Evolutionary conservation across 441 rosid genomes (phyloP), one percentile per base, ranked within the genome.

Genomic region (Jatropha multifida): DNA sequence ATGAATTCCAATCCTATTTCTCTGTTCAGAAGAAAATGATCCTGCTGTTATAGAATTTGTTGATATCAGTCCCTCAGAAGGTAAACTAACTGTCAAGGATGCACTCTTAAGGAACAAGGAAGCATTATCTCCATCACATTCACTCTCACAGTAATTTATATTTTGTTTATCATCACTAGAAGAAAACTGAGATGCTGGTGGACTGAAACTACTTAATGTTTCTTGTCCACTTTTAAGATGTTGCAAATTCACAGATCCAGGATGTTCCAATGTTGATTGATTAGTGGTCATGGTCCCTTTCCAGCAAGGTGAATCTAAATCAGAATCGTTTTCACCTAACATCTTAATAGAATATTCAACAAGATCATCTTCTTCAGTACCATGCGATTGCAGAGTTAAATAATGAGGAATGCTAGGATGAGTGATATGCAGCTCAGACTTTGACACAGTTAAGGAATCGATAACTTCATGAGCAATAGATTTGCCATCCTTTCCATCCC

Each of bases 281-380:
- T 55, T 63, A 61, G 68, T n/a, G 65, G 68, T 78, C 27, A 18
- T 69, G 52, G 72, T 81, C 77, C 90, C 88, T 82, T 65, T 84
- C 88, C 90, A 88, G 78, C 87, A 86, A 60, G 91, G 88, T 79
- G 90, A 86, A 78, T 88, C 91, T 71, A 86, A 72, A 76, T 86
- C 90, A 73, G 76, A 65, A 38, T 85, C 87, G 62, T 80, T 77
- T 68, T 51, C 55, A 2, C 80, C 81, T 20, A 66, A 46, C 7
- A 37, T 51, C 51, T 58, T 38, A 52, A 70, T 76, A 49, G 82
- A 68, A 49, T 59, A 72, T 40, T 69, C 77, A 77, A 78, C 58
- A 54, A n/a, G 40, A 27, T 56, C 26, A 75, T 63, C n/a, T 63
- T 71, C 74, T 71, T 38, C 20, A 59, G 20, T 54, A 58, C 65